A percentile compares a stretch with the other conserved stretches of the same genome.
Evolutionary conservation across 345 rosid species (phyloP).

Genomic region (Bretschneidera sinensis): DNA sequence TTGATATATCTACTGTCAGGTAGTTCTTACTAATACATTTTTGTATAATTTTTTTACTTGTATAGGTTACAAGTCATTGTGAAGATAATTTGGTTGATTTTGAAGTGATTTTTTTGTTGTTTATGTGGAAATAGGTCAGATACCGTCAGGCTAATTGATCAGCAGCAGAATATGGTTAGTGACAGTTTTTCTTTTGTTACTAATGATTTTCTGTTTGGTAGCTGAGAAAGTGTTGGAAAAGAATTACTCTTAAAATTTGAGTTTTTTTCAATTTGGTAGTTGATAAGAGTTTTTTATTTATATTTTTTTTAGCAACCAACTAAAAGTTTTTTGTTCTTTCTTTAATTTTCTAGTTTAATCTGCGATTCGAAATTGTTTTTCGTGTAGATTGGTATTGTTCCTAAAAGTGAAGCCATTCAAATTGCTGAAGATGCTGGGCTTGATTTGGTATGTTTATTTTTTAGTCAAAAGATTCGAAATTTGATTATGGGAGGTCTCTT

Average conservation of each 20-base stretch:
- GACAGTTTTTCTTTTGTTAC: neutral
- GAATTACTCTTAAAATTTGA: neutral
- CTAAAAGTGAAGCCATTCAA: constrained; percentile 67
- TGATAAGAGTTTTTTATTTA: neutral
- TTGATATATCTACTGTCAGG: constrained; percentile 64
- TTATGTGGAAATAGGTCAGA: constrained; percentile 45
- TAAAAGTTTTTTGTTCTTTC: constrained; percentile 7
- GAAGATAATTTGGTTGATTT: neutral
- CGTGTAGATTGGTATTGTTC: constrained; percentile 73
- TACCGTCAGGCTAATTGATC: constrained; percentile 76
- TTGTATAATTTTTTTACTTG: neutral
- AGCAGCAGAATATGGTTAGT: constrained; percentile 78
- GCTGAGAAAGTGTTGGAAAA: constrained; percentile 1
- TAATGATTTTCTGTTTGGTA: constrained; percentile 7
- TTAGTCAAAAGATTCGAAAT: no score
- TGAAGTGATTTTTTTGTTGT: neutral
- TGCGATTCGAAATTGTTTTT: neutral
- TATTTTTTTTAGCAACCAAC: neutral
- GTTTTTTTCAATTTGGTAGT: neutral
- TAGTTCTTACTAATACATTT: neutral
- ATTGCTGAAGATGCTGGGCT: constrained; percentile 86
- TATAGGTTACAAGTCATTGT: neutral
- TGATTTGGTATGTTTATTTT: constrained; percentile 78
- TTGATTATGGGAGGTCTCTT: no score
- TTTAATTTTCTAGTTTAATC: neutral